Evolutionary conservation across 192 early-diverging fungal species (phyloP), one percentile per base, ranked within the genome.

Genomic region (Coemansia aciculifera): DNA sequence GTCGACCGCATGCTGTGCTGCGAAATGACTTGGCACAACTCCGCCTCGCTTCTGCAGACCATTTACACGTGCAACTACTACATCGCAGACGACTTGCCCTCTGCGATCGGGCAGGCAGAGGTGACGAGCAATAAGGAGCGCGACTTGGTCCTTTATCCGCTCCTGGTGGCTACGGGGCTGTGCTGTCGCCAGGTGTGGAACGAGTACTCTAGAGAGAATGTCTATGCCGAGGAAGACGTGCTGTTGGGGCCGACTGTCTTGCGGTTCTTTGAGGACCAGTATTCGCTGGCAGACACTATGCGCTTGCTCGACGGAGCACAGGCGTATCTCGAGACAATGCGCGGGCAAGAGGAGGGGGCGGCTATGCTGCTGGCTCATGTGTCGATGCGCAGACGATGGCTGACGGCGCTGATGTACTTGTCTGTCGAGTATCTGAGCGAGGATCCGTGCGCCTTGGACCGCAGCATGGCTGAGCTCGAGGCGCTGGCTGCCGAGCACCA

Each of bases 31-130:
- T 70, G 74, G 71, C 79, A 81, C 42, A 31, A 31, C 56, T 75
- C 73, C 6, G 74, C 79, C 15, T 73, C 79, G 2, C 62, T 81
- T 19, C 65, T 81, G 19, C 79, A 81, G 64, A 81, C 79, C 9
- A 60, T 81, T 17, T 77, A 73, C 38, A 72, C 66, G 34, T 81
- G 79, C 74, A 76, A 77, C 62, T 81, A 81, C 62, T 70, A 74
- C 29, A 81, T 71, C 0, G 42, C 43, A 4, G 31, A 54, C 40
- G 24, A 59, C 7, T 7, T 39, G 13, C 64, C 34, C 3, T 0
- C 59, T 0, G 13, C 54, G 3, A 63, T 54, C 2, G 78, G 66
- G 19, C 13, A 12, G 34, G 10, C 42, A 0, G 59, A 23, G n/a
- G 8, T 8, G n/a, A 54, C 51, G 11, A 1, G 10, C 12, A 73